Evolutionary conservation across 2,329 filamentous ascomycete genomes (phyloP).

Genomic region (Atkinsonella texensis): DNA sequence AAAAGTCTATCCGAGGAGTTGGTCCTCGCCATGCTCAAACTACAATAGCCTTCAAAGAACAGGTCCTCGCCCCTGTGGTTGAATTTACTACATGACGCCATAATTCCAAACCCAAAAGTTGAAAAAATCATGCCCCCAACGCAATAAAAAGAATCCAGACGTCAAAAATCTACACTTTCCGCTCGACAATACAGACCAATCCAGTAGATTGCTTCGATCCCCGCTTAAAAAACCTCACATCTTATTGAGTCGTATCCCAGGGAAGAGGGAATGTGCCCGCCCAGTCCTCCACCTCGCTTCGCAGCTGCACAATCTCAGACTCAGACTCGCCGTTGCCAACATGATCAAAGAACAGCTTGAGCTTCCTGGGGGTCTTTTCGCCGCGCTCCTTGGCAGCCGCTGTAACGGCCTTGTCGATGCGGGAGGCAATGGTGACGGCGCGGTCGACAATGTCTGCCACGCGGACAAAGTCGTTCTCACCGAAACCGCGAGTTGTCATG

Average conservation of each 20-base stretch:
- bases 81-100: no score
- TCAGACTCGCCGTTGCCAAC: slow-evolving; percentile 56
- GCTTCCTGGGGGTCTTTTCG: slow-evolving; percentile 51
- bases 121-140: no score
- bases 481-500: slow-evolving; percentile 95
- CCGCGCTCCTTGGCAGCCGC: slow-evolving; percentile 56
- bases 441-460: slow-evolving; percentile 80
- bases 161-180: no score
- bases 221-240: background rate
- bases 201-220: background rate
- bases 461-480: slow-evolving; percentile 73
- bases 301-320: slow-evolving; percentile 59
- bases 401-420: slow-evolving; percentile 60
- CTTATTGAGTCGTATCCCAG: slow-evolving; percentile 38
- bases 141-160: no score
- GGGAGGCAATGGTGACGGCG: slow-evolving; percentile 65
- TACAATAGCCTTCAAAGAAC: no score
- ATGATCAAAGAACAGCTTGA: slow-evolving; percentile 57
- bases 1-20: no score
- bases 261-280: slow-evolving; percentile 62
- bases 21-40: no score
- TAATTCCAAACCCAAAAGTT: no score
- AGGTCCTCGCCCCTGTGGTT: no score
- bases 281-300: slow-evolving; percentile 67
- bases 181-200: no score